Percentiles rank a stretch among this genome's conserved stretches.
These are phyloP conservation scores for Populus nigra DNA, from an alignment of 345 rosid genomes.

Conservation along the genomic window DNA sequence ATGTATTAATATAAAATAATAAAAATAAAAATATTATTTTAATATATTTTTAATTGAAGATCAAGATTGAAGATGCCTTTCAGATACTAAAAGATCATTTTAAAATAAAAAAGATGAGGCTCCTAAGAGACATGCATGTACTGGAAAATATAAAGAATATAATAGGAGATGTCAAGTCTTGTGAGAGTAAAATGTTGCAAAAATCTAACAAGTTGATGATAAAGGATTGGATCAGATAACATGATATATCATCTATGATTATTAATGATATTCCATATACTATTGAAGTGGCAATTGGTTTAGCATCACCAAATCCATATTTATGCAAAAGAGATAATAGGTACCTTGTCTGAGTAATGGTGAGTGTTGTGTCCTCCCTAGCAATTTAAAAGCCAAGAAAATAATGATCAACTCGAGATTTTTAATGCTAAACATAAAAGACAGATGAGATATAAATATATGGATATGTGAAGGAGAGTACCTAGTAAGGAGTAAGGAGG, in stretches of 20 bases:
- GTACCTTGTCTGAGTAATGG: neutral
- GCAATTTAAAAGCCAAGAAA: neutral
- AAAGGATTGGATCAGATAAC: neutral
- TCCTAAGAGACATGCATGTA: neutral
- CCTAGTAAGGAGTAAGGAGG: neutral
- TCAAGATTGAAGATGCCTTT: neutral
- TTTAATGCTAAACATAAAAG: no score
- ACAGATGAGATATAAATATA: neutral
- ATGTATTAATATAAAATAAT: no score
- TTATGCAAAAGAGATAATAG: neutral
- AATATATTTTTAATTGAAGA: neutral
- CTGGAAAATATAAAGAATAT: rapidly evolving
- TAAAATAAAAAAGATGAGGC: neutral
- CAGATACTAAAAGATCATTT: rapidly evolving
- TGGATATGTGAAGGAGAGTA: neutral
- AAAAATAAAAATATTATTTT: no score
- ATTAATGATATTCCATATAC: neutral
- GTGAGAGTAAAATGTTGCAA: neutral
- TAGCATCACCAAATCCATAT: neutral
- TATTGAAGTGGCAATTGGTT: neutral
- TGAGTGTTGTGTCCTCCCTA: neutral
- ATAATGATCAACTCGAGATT: neutral
- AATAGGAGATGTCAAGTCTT: neutral
- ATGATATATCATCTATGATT: rapidly evolving
- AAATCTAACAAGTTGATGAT: neutral